A percentile compares a stretch with the other conserved stretches of the same genome.
Conservation (phyloP, 2,329 filamentous ascomycete species). For the Paecilomyces formosus region DNA sequence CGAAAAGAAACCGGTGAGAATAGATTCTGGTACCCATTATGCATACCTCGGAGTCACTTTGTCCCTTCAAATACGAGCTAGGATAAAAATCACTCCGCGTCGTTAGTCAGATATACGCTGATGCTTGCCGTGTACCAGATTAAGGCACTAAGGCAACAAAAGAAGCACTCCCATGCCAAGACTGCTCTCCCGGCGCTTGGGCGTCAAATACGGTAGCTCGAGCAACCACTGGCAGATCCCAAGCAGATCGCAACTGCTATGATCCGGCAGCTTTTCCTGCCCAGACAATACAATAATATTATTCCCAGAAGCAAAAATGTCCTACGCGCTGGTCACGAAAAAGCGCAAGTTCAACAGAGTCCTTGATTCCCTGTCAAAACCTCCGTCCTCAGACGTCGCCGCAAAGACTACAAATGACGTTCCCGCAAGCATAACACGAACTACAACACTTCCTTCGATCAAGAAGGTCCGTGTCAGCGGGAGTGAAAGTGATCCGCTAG, state of each 20-base stretch:
- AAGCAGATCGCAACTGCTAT: background rate
- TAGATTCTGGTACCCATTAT: too few species aligned
- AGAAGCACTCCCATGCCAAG: background rate
- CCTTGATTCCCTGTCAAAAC: slow-evolving; percentile 36
- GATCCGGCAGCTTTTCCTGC: background rate
- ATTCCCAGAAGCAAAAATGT: slow-evolving; percentile 21
- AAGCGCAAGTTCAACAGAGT: slow-evolving; percentile 42
- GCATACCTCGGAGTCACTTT: too few species aligned
- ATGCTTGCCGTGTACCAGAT: background rate
- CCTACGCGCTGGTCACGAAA: slow-evolving; percentile 39
- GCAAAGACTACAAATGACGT: slow-evolving; percentile 12
- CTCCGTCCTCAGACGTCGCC: slow-evolving; percentile 13
- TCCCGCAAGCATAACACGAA: slow-evolving; percentile 12
- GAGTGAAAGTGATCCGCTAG: slow-evolving; percentile 9
- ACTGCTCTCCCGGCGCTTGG: background rate
- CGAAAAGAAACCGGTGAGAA: too few species aligned
- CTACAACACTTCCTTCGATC: slow-evolving; percentile 14
- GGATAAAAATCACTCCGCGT: too few species aligned
- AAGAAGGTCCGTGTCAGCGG: slow-evolving; percentile 27
- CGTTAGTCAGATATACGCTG: too few species aligned
- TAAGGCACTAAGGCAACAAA: background rate
- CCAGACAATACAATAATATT: background rate
- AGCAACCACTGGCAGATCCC: background rate
- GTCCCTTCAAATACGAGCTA: too few species aligned
- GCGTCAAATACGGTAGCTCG: background rate